Evolutionary conservation across 345 rosid species (phyloP), one percentile per base, ranked within the genome.

Genomic region (Bruguiera parviflora): DNA sequence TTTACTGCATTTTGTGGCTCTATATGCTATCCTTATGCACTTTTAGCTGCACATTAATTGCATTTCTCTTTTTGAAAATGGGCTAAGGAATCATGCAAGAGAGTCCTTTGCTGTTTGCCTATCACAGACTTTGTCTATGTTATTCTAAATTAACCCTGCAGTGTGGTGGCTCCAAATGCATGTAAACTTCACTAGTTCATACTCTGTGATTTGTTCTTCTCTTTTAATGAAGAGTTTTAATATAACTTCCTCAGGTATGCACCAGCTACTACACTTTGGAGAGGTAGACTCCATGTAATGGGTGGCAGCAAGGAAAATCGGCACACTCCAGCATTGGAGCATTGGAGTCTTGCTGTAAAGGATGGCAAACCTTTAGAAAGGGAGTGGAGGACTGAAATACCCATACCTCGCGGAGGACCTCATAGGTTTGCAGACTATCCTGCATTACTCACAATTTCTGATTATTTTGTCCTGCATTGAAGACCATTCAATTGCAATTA

Each of bases 221-320:
- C 49, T 43, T 43, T 47, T 58, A 19, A 47, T 13, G 57, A 56
- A 13, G 59, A 6, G 28, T 51, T 25, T 59, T 53, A 5, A 13
- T 22, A 18, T 46, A 10, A 56, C 11, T 10, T 78, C 62, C 71
- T 80, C 83, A 92, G 96, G 82, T 95, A 95, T 83, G 99, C 97
- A 27, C 99, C 99, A 22, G 97, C 96, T 70, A 95, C 97, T 74
- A 92, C 87, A 79, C 88, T 92, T 35, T 95, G 96, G 99, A 88
- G 88, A 84, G 98, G 98, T 47, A 87, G 98, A 79, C 96, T 94
- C 73, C 98, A 94, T 71, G 98, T 94, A 78, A 94, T 94, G 98
- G 97, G 96, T 76, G 96, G 98, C 61, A 94, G 97, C 84, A 86
- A 86, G 80, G 97, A 91, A 83, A 88, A 92, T 68, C 77, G 99